These are phyloP conservation scores for Stemphylium beticola DNA, from an alignment of 2,329 filamentous ascomycete species.

Conservation along the genomic window DNA sequence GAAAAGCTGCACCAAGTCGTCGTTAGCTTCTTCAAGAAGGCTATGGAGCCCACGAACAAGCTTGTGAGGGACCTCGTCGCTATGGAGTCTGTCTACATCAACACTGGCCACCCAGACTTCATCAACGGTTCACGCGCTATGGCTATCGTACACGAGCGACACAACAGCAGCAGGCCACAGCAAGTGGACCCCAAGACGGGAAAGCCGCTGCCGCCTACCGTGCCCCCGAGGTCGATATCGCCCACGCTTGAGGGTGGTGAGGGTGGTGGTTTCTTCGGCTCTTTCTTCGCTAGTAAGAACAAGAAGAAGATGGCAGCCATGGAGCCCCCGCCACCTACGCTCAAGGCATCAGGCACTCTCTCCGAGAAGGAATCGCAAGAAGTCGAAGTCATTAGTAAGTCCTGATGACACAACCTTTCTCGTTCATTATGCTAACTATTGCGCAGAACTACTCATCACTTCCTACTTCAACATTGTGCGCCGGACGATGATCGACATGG, in stretches of 20 bases:
- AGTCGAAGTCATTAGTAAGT: constrained; percentile 96
- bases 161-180: constrained; percentile 80
- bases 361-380: constrained; percentile 95
- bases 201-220: constrained; percentile 77
- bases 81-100: constrained; percentile 98
- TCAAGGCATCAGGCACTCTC: constrained; percentile 92
- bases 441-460: constrained; percentile 84
- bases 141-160: constrained; percentile 95
- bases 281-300: constrained; percentile 98
- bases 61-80: constrained; percentile 88
- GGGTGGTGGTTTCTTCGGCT: constrained; percentile 85
- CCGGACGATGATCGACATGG: constrained; percentile 99
- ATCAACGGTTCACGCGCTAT: constrained; percentile 96
- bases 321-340: constrained; percentile 89
- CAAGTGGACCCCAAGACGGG: constrained; percentile 99
- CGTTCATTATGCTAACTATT: constrained; percentile 22
- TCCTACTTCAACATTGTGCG: constrained; percentile 99
- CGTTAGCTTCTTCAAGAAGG: constrained; percentile 95
- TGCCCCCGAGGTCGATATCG: constrained; percentile 75
- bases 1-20: constrained; percentile 96
- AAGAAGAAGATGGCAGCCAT: constrained; percentile 99
- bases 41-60: constrained; percentile 98
- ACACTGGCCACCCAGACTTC: constrained; percentile 98
- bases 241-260: constrained; percentile 73
- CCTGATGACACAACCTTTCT: not conserved